Percentiles rank a stretch among this genome's conserved stretches.
Evolutionary conservation across 176 grass and related monocot species (phyloP).

Genomic region (Raddia distichophylla): DNA sequence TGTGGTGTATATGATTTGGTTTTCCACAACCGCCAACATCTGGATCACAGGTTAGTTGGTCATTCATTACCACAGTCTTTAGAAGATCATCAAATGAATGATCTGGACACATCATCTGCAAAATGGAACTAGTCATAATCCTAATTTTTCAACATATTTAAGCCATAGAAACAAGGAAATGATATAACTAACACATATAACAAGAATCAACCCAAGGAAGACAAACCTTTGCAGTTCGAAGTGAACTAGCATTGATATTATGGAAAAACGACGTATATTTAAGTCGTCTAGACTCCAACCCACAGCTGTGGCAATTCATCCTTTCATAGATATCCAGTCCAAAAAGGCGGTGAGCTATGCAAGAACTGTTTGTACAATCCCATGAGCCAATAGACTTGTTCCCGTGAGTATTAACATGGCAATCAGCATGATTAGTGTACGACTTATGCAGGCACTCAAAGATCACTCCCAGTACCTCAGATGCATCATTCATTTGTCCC

Average conservation of each 20-base stretch:
- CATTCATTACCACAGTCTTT: conserved; percentile 90
- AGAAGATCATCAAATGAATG: conserved; percentile 86
- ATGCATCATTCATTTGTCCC: conserved; percentile 99
- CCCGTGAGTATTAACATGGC: conserved; percentile 52
- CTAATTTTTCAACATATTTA: neutral
- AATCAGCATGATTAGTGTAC: conserved; percentile 56
- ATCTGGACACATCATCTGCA: conserved; percentile 80
- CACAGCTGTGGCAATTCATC: conserved; percentile 88
- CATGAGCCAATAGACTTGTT: conserved; percentile 68
- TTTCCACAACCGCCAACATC: conserved; percentile 84
- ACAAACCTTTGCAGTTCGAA: conserved; percentile 82
- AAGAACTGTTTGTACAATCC: conserved; percentile 86
- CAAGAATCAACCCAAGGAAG: conserved; percentile 33
- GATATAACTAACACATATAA: conserved; percentile 30
- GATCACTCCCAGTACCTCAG: conserved; percentile 90
- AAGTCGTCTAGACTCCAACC: conserved; percentile 70
- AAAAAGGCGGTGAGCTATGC: conserved; percentile 85
- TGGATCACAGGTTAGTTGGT: conserved; percentile 83
- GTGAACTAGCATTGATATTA: conserved; percentile 92
- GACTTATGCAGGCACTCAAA: conserved; percentile 95
- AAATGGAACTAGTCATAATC: conserved; percentile 20
- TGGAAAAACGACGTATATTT: conserved; percentile 98
- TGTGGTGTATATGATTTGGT: conserved; percentile 86
- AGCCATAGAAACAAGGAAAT: conserved; percentile 27
- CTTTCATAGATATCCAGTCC: conserved; percentile 89